A percentile compares a stretch with the other conserved stretches of the same genome.
These are phyloP conservation scores for Ceratobasidium theobromae DNA, from an alignment of 1,284 basidiomycete genomes.

Conservation along the genomic window DNA sequence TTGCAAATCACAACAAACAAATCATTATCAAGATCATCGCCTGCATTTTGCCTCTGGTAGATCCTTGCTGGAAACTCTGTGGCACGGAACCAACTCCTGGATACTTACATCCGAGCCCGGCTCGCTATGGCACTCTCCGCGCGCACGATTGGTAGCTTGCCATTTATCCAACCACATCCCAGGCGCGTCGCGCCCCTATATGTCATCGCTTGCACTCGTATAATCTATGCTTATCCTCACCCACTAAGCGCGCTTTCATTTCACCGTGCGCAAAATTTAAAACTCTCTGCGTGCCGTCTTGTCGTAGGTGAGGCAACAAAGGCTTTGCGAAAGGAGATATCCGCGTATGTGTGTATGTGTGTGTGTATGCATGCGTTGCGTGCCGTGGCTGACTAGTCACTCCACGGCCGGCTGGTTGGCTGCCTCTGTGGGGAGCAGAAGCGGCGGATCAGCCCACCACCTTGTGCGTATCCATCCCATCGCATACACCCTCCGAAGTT, in stretches of 20 bases:
- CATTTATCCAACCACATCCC: not conserved
- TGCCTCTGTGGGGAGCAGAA: too few species aligned
- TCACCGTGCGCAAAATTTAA: not conserved
- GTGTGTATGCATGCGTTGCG: not conserved
- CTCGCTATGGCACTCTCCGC: not conserved
- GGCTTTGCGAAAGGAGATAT: constrained; percentile 16
- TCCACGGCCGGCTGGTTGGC: too few species aligned
- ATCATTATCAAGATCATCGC: not conserved
- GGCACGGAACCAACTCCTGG: not conserved
- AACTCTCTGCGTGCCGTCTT: not conserved
- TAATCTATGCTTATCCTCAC: not conserved
- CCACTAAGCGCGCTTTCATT: not conserved
- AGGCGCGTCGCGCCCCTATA: constrained; percentile 13
- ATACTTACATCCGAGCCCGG: too few species aligned
- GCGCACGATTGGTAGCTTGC: not conserved
- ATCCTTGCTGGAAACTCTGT: not conserved
- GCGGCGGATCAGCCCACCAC: too few species aligned
- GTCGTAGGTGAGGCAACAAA: constrained; percentile 5
- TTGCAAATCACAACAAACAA: too few species aligned
- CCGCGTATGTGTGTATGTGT: not conserved
- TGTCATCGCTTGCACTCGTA: constrained; percentile 6
- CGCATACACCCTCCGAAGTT: too few species aligned
- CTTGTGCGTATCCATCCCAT: too few species aligned
- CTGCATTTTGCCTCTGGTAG: not conserved
- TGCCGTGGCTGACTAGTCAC: too few species aligned